A percentile compares a stretch with the other conserved stretches of the same genome.
Conservation (phyloP, 805 yeast genomes). For the Starmerella kuoi region DNA sequence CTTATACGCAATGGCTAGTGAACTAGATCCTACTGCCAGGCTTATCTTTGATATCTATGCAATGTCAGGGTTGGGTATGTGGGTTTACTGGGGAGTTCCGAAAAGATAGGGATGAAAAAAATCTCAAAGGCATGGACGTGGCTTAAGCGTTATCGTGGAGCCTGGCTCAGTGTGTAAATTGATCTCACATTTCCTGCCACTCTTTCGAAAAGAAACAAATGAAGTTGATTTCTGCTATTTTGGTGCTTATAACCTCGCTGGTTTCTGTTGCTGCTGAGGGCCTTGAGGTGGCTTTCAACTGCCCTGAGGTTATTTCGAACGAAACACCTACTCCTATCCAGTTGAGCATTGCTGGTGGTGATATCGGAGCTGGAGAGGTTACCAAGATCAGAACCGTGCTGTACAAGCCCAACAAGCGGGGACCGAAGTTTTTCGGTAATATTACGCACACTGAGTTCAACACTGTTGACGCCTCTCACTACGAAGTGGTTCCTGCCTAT, state of each 20-base stretch:
- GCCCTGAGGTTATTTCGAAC: slow-evolving; percentile 9
- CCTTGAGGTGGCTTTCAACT: not conserved
- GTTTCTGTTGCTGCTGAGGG: not conserved
- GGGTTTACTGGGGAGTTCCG: too few species aligned
- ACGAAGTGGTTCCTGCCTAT: slow-evolving; percentile 7
- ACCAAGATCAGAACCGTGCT: slow-evolving; percentile 14
- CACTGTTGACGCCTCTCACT: not conserved
- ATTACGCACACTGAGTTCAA: slow-evolving; percentile 9
- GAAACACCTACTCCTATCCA: slow-evolving; percentile 1
- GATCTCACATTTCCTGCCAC: not conserved
- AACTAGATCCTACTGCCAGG: too few species aligned
- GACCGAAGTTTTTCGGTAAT: slow-evolving; percentile 14
- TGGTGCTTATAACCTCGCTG: slow-evolving; percentile 16
- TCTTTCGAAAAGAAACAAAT: too few species aligned
- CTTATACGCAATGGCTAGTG: too few species aligned
- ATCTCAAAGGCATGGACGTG: too few species aligned
- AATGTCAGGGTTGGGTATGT: too few species aligned
- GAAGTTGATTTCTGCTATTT: not conserved
- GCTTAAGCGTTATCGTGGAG: too few species aligned
- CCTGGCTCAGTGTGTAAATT: too few species aligned
- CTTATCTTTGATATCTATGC: too few species aligned
- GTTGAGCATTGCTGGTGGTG: slow-evolving; percentile 7
- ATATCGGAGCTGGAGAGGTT: slow-evolving; percentile 4
- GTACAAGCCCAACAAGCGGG: slow-evolving; percentile 15
- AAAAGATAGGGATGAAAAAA: too few species aligned